These are phyloP conservation scores for Diaporthe sp. DNA, from an alignment of 2,329 filamentous ascomycete species.

Conservation along the genomic window DNA sequence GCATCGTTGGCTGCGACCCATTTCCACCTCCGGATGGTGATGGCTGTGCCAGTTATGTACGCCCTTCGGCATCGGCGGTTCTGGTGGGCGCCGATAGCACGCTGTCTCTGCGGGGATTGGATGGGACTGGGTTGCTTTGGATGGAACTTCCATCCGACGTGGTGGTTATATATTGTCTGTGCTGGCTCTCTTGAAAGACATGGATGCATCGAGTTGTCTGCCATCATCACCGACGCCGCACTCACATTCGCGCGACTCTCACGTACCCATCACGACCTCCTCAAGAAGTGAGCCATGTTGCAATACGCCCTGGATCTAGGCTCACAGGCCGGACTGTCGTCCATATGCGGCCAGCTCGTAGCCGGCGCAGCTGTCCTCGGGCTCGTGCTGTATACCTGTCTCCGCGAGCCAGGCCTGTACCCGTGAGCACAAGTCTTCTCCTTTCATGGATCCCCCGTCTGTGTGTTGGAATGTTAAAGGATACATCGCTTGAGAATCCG, in stretches of 20 bases:
- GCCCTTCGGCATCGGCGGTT: slow-evolving; percentile 10
- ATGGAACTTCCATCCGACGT: neutral
- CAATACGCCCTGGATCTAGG: neutral
- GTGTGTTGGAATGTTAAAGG: neutral
- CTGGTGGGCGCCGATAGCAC: neutral
- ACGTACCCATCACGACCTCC: neutral
- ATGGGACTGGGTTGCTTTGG: neutral
- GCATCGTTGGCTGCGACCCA: neutral
- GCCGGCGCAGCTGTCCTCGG: neutral
- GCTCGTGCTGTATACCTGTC: slow-evolving; percentile 1
- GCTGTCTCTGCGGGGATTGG: neutral
- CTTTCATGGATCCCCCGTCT: neutral
- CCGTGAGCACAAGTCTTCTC: neutral
- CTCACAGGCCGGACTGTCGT: slow-evolving; percentile 5
- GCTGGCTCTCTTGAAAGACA: neutral
- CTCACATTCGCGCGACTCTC: neutral
- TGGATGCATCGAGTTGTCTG: neutral
- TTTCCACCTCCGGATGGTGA: too few species aligned
- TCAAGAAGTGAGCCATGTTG: slow-evolving; percentile 1
- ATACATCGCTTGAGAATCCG: neutral
- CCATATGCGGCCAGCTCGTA: neutral
- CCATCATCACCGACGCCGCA: neutral
- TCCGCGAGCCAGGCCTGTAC: slow-evolving; percentile 6
- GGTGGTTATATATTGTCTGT: neutral
- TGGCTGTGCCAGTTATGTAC: neutral